Evolutionary conservation across 306 rosid species (phyloP).

Genomic region (Rosa persica): DNA sequence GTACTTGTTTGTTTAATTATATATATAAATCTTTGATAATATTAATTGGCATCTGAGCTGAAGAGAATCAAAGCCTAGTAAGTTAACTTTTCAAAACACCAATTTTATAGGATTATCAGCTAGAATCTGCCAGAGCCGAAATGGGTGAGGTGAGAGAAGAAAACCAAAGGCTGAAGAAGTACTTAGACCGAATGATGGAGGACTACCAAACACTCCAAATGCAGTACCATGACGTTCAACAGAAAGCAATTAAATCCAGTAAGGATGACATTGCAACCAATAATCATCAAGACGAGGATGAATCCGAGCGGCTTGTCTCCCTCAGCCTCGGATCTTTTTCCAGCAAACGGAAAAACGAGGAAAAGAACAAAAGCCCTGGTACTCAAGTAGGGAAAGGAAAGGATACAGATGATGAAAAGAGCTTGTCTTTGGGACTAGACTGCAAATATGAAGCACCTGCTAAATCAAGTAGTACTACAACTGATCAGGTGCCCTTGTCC

Average conservation of each 20-base stretch:
- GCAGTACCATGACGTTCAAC: slow-evolving; percentile 49
- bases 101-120: slow-evolving; percentile 35
- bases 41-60: not conserved
- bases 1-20: not conserved
- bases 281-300: slow-evolving; percentile 34
- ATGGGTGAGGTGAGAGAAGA: slow-evolving; percentile 76
- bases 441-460: slow-evolving; percentile 48
- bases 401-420: slow-evolving; percentile 31
- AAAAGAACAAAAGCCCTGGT: slow-evolving; percentile 34
- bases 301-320: slow-evolving; percentile 59
- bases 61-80: not conserved
- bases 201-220: slow-evolving; percentile 66
- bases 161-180: slow-evolving; percentile 66
- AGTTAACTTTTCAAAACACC: not conserved
- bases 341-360: slow-evolving; percentile 29
- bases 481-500: slow-evolving; percentile 31
- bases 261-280: slow-evolving; percentile 10
- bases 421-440: slow-evolving; percentile 64
- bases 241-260: slow-evolving; percentile 36
- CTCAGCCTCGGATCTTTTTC: slow-evolving; percentile 73
- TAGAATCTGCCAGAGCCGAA: slow-evolving; percentile 60
- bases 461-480: slow-evolving; percentile 39
- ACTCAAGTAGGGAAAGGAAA: slow-evolving; percentile 8
- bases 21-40: not conserved
- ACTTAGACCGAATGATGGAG: slow-evolving; percentile 52